Conservation (phyloP, 23 red algal species). For the Chondrus crispus region DNA sequence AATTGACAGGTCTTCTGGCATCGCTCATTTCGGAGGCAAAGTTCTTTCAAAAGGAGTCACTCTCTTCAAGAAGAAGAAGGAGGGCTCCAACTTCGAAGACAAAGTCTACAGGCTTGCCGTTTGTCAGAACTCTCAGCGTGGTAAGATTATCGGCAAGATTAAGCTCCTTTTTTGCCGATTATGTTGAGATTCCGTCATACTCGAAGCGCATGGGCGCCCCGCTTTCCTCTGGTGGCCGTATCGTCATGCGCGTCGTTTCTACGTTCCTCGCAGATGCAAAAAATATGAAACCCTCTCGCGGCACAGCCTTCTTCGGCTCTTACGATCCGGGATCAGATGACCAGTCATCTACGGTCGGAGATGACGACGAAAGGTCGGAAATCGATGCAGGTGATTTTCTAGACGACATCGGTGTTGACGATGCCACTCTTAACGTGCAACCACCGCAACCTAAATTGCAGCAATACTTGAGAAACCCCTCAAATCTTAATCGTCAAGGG, state of each 20-base stretch:
- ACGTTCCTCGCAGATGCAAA: conserved; percentile 45
- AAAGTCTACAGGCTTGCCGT: conserved; percentile 61
- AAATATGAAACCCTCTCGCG: neutral
- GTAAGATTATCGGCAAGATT: conserved; percentile 66
- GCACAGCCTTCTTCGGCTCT: conserved; percentile 22
- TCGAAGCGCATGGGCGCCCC: conserved; percentile 57
- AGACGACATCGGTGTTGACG: too few species aligned
- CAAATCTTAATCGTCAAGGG: too few species aligned
- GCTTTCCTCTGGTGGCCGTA: conserved; percentile 29
- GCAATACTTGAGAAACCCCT: too few species aligned
- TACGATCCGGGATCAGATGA: conserved; percentile 31
- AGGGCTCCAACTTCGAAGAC: conserved; percentile 40
- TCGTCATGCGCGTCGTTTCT: conserved; percentile 40
- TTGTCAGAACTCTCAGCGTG: conserved; percentile 18
- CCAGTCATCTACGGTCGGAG: conserved; percentile 19
- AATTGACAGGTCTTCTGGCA: conserved; percentile 45
- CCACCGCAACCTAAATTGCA: too few species aligned
- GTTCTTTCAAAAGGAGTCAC: conserved; percentile 48
- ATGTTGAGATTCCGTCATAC: conserved; percentile 53
- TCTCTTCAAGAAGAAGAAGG: conserved; percentile 72
- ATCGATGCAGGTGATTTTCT: too few species aligned
- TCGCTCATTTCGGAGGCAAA: conserved; percentile 35
- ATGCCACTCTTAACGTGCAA: too few species aligned
- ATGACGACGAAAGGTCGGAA: conserved; percentile 26
- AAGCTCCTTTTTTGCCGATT: conserved; percentile 60